phyloP scores from a whole-genome alignment of 768 basidiomycete genomes.

The Crucibulum laeve region DNA sequence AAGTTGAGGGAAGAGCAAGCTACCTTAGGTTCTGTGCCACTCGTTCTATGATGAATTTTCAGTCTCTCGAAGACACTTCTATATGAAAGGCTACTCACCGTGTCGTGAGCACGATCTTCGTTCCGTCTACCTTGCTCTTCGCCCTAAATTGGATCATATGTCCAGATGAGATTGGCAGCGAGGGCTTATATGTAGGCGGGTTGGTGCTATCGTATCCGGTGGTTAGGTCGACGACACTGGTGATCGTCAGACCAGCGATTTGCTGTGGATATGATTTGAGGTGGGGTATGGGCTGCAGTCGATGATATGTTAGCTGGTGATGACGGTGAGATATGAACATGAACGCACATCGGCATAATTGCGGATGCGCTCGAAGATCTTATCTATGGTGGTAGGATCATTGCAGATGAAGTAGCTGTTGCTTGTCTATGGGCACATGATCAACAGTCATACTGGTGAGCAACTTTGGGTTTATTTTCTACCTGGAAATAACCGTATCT shows the following conservation, averaged over 20 bases:
- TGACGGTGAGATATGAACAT: conserved; percentile 6
- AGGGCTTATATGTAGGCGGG: conserved; percentile 57
- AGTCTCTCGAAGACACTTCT: conserved; percentile 2
- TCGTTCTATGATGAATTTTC: conserved; percentile 47
- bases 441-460: background rate
- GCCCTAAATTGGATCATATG: conserved; percentile 86
- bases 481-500: conserved; percentile 83
- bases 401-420: conserved; percentile 81
- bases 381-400: conserved; percentile 60
- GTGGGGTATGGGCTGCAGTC: background rate
- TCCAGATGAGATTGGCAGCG: conserved; percentile 67
- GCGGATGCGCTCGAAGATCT: conserved; percentile 66
- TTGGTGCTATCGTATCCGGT: conserved; percentile 73
- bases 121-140: conserved; percentile 29
- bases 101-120: conserved; percentile 62
- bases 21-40: conserved; percentile 90
- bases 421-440: conserved; percentile 47
- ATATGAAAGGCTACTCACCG: conserved; percentile 36
- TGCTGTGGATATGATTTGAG: conserved; percentile 45
- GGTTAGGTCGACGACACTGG: conserved; percentile 71
- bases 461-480: background rate
- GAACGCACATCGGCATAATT: conserved; percentile 42
- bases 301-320: background rate
- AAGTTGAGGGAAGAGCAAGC: background rate
- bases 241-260: conserved; percentile 59